Percentiles rank a stretch among this genome's conserved stretches.
phyloP scores from a whole-genome alignment of 345 rosid species.

The Erucastrum elatum region DNA sequence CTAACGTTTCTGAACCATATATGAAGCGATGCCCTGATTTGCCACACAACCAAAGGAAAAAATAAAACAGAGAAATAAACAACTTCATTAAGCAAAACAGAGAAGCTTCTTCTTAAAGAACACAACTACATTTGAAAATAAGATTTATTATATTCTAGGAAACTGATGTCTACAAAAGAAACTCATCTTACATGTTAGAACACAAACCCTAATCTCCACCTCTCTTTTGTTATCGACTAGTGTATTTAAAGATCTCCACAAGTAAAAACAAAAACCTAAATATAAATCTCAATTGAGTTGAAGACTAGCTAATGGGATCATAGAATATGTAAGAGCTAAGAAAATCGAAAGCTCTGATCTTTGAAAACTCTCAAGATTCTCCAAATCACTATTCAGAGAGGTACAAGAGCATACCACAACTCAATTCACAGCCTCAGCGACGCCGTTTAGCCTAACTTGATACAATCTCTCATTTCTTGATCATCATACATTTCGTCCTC shows the following conservation, averaged over 20 bases:
- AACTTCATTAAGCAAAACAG: not conserved
- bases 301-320: not conserved
- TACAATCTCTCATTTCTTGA: not conserved
- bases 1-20: slow-evolving; percentile 59
- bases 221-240: not conserved
- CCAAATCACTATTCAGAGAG: too few species aligned
- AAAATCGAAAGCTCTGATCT: too few species aligned
- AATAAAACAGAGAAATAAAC: not conserved
- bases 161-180: not conserved
- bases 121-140: not conserved
- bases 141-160: not conserved
- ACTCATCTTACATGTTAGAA: not conserved
- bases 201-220: not conserved
- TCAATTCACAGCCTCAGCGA: not conserved
- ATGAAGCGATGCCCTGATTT: slow-evolving; percentile 8
- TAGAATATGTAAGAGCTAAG: not conserved
- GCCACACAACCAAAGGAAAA: not conserved
- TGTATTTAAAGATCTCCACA: not conserved
- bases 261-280: not conserved
- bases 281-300: not conserved
- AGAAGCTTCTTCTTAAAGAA: slow-evolving; percentile 12
- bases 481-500: not conserved
- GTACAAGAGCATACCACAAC: too few species aligned
- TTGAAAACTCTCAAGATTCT: too few species aligned
- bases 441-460: not conserved